Evolutionary conservation across 108 stramenopile species (phyloP), one percentile per base, ranked within the genome.

Genomic region (Nitzschia sp.): DNA sequence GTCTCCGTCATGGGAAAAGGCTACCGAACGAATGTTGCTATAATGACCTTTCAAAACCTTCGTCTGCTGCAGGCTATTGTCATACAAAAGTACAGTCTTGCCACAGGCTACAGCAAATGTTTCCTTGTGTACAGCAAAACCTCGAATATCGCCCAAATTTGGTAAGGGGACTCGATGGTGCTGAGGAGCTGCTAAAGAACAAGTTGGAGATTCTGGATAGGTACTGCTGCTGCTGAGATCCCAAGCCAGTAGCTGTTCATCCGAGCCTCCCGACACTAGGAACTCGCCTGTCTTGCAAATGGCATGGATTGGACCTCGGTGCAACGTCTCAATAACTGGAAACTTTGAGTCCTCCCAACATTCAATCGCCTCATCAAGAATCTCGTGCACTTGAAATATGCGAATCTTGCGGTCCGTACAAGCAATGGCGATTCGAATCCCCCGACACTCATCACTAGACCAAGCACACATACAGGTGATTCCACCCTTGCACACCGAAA

Each of bases 221-320:
- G 27, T 23, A 30, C 8, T 23, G n/a, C n/a, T n/a, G n/a, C n/a
- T n/a, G 13, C 31, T 19, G 8, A 64, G 9, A 64, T 64, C 46
- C 63, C 45, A 64, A 21, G 46, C 22, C 5, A 44, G 33, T 13
- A 64, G 36, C 15, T 35, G 46, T 26, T 46, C 63, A 47, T 47
- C 46, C 23, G n/a, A 28, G 36, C 63, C 63, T 13, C 63, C 63
- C 2, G 63, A 47, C 26, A 64, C 46, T 0, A 64, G 63, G 30
- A 28, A 41, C 22, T 2, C 36, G 25, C 46, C 46, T 9, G 31
- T 48, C 46, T 48, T 64, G 2, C 44, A 32, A 46, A 64, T 47
- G 25, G 63, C 25, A 47, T 47, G 46, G 19, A 64, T 48, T 16
- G 63, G 45, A 28, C 36, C 27, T 13, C 16, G 45, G 11, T 47